Conservation (phyloP, 768 basidiomycete species). For the Dentipellis fragilis region DNA sequence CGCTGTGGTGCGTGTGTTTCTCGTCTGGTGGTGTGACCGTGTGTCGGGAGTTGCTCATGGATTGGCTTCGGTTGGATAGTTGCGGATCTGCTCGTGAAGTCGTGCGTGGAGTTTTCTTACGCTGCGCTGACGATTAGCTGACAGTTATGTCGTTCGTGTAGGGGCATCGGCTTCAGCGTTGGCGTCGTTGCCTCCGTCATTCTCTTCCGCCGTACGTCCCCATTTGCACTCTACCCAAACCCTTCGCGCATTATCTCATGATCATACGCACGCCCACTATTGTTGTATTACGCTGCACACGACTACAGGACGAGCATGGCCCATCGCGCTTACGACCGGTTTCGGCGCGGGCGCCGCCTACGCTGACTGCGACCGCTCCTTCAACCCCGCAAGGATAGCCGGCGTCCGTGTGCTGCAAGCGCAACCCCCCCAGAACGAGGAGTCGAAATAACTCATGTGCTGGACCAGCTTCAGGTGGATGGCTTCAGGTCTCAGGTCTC, state of each 20-base stretch:
- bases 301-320: slow-evolving; percentile 78
- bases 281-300: not conserved
- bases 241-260: not conserved
- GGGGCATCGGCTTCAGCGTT: slow-evolving; percentile 81
- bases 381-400: slow-evolving; percentile 84
- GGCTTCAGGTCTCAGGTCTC: too few relatives aligned
- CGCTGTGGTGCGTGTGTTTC: slow-evolving; percentile 44
- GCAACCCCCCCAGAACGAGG: slow-evolving; percentile 15
- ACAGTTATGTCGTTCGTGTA: slow-evolving; percentile 20
- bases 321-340: slow-evolving; percentile 76
- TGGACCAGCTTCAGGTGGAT: too few relatives aligned
- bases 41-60: not conserved
- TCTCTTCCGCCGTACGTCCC: slow-evolving; percentile 76
- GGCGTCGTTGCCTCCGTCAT: slow-evolving; percentile 87
- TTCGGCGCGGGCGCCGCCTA: slow-evolving; percentile 84
- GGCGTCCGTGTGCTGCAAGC: slow-evolving; percentile 62
- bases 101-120: slow-evolving; percentile 39
- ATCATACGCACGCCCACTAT: slow-evolving; percentile 5
- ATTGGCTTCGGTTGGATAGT: slow-evolving; percentile 27
- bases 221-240: not conserved
- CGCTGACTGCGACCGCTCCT: slow-evolving; percentile 87
- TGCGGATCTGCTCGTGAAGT: slow-evolving; percentile 79
- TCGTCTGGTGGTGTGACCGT: not conserved
- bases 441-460: not conserved
- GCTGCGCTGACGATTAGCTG: slow-evolving; percentile 1